Conservation (phyloP, 2,329 filamentous ascomycete species). For the Diaporthe citri region DNA sequence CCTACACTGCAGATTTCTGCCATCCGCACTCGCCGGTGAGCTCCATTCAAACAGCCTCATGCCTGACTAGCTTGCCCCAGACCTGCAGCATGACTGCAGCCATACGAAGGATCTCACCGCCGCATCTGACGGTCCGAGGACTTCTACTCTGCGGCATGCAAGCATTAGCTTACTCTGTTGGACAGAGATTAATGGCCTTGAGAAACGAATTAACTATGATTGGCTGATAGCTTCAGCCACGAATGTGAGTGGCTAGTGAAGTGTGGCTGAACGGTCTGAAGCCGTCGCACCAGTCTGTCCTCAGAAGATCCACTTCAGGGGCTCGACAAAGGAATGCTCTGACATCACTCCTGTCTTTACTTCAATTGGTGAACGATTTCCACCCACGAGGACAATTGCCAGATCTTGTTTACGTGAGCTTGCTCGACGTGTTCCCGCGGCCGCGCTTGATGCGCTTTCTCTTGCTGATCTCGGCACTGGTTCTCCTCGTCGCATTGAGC, state of each 20-base stretch:
- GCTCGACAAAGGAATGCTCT: background rate
- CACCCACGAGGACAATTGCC: background rate
- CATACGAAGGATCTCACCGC: too few species aligned
- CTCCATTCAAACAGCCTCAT: too few species aligned
- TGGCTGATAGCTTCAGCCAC: background rate
- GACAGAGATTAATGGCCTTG: too few species aligned
- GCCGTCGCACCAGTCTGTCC: background rate
- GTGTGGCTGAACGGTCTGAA: background rate
- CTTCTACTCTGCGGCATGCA: too few species aligned
- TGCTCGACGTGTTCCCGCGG: background rate
- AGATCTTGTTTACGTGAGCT: background rate
- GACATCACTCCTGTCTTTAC: background rate
- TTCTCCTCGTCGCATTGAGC: constrained; percentile 6
- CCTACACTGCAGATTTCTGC: too few species aligned
- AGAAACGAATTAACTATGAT: background rate
- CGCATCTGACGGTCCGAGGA: too few species aligned
- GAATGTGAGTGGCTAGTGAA: background rate
- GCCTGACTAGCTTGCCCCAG: too few species aligned
- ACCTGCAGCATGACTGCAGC: too few species aligned
- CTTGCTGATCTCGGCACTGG: background rate
- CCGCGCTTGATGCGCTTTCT: background rate
- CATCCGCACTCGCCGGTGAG: too few species aligned
- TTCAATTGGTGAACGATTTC: background rate
- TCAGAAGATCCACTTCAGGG: background rate
- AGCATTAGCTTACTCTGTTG: background rate